Conservation (phyloP, 495 filamentous ascomycete genomes). For the Aspergillus cavernicola region DNA sequence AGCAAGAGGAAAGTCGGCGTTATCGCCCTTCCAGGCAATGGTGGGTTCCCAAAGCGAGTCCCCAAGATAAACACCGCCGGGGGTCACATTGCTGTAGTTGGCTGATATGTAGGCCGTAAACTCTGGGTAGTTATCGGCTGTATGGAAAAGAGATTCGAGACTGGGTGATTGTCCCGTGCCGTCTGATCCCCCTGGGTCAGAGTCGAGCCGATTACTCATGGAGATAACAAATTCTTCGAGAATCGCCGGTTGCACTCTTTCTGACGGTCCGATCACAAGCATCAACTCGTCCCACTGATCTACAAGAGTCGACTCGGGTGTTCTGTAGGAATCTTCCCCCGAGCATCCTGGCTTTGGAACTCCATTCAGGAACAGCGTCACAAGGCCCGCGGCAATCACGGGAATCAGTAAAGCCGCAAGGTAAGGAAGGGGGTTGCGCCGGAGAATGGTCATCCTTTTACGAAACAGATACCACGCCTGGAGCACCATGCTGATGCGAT, state of each 20-base stretch:
- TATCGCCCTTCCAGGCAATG: slow-evolving; percentile 55
- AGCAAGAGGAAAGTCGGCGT: slow-evolving; percentile 47
- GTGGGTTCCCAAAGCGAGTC: slow-evolving; percentile 48
- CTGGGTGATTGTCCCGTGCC: not conserved
- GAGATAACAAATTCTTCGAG: slow-evolving; percentile 38
- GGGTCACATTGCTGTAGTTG: slow-evolving; percentile 62
- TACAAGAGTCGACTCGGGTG: slow-evolving; percentile 36
- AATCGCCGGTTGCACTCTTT: slow-evolving; percentile 37
- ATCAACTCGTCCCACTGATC: slow-evolving; percentile 34
- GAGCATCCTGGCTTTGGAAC: slow-evolving; percentile 57
- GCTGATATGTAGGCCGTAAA: slow-evolving; percentile 62
- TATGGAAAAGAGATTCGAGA: slow-evolving; percentile 37
- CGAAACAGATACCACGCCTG: slow-evolving; percentile 72
- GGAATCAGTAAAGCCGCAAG: slow-evolving; percentile 68
- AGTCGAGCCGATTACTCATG: not conserved
- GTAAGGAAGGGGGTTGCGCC: slow-evolving; percentile 71
- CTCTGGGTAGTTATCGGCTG: slow-evolving; percentile 59
- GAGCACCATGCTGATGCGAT: slow-evolving; percentile 55
- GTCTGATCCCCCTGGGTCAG: not conserved
- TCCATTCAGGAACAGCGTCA: slow-evolving; percentile 64
- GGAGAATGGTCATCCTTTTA: slow-evolving; percentile 73
- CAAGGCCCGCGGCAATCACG: slow-evolving; percentile 68
- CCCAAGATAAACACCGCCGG: slow-evolving; percentile 73
- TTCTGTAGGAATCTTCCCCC: slow-evolving; percentile 37
- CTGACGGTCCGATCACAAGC: slow-evolving; percentile 60